These are phyloP conservation scores for Cordyceps farinosa DNA, from an alignment of 2,329 filamentous ascomycete species.

Conservation along the genomic window DNA sequence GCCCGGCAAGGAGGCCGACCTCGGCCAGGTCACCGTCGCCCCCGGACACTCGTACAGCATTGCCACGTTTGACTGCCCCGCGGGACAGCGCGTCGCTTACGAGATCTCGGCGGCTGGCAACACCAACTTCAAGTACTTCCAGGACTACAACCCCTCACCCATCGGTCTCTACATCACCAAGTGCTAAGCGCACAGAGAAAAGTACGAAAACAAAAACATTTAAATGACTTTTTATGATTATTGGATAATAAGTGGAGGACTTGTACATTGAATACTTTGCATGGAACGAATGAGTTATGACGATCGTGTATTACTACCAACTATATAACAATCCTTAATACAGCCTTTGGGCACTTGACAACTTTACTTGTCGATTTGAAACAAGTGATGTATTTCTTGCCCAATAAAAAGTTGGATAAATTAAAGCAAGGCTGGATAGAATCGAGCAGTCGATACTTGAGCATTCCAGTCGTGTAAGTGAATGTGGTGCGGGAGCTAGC, in stretches of 20 bases:
- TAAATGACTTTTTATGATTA: slow-evolving; percentile 3
- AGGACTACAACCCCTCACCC: slow-evolving; percentile 57
- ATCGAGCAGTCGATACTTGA: background rate
- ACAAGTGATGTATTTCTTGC: no score
- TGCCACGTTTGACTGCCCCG: slow-evolving; percentile 51
- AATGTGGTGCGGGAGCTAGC: background rate
- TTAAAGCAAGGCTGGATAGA: background rate
- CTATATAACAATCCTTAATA: slow-evolving; percentile 18
- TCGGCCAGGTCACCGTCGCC: slow-evolving; percentile 41
- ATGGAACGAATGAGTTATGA: slow-evolving; percentile 10
- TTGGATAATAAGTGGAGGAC: background rate
- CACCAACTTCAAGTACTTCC: slow-evolving; percentile 57
- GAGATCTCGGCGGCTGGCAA: slow-evolving; percentile 46
- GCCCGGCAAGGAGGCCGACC: slow-evolving; percentile 42
- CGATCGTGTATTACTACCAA: slow-evolving; percentile 13
- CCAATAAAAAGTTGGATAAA: background rate
- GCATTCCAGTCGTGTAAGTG: background rate
- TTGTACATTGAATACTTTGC: slow-evolving; percentile 7
- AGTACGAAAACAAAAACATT: slow-evolving; percentile 12
- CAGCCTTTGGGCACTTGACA: background rate
- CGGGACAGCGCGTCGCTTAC: slow-evolving; percentile 48
- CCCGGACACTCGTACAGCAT: slow-evolving; percentile 55
- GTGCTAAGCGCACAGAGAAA: slow-evolving; percentile 23
- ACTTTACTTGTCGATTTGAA: background rate
- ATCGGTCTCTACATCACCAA: slow-evolving; percentile 39